Base-by-base conservation (phyloP, 2,329 filamentous ascomycete species). In the Thelonectria blattea region DNA sequence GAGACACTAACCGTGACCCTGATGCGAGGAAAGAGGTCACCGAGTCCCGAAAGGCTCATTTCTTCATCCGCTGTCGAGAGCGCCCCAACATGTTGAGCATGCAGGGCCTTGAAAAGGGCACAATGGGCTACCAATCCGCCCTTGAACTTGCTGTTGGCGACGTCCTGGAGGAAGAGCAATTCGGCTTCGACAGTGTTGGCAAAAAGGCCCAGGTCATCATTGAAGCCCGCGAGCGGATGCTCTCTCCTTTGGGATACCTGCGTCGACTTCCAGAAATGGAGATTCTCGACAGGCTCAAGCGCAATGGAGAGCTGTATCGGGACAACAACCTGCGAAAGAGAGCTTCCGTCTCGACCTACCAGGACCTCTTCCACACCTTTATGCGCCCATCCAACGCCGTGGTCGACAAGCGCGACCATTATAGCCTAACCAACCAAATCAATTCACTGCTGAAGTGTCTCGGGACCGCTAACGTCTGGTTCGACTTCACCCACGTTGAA, bases 401-500 rank as follows among this genome's bases (percentile, higher is more conserved):
- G 58, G 83, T 83, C 62, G 88, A 85, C 75, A 82, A 78, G 70
- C 78, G 81, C 30, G 83, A 89, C 67, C 85, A 84, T 5, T 84
- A 85, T 68, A 85, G 88, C 55, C 77, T 92, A 18, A 82, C 88
- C 45, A 87, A 90, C 37, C 90, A 92, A 71, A 91, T 92, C 57
- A 81, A 88, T 65, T 84, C 87, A 4, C 76, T 92, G 17, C 81
- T 92, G 47, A 86, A 86, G 70, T 84, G 89, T 10, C 80, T 92
- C 46, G 85, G 83, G 0, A 78, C 85, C 8, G 82, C 87, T 55
- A 88, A 89, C 57, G 84, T 91, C 47, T 92, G 90, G 90, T 83
- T 90, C 52, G 89, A 92, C 73, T 90, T 92, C 65, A 89, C 88
- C 18, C 82, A 88, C 32, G 87, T 92, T 7, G 89, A 92, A 71